Conservation (phyloP, 2,329 filamentous ascomycete species). For the Ustulina deusta region DNA sequence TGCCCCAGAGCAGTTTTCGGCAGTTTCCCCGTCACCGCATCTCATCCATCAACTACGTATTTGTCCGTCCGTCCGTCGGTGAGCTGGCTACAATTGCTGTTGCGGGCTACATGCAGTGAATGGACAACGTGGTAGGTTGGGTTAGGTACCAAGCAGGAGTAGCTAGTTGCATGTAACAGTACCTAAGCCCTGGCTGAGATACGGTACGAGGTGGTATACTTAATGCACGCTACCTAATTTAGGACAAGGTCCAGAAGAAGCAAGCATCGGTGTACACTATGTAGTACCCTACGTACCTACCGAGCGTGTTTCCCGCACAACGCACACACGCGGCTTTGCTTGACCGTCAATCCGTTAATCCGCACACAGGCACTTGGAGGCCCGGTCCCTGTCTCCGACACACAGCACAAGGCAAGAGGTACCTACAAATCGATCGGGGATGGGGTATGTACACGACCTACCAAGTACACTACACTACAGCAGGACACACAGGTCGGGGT, state of each 20-base stretch:
- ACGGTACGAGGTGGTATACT: slow-evolving; percentile 28
- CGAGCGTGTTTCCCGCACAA: slow-evolving; percentile 38
- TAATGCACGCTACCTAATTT: slow-evolving; percentile 30
- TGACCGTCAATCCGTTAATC: slow-evolving; percentile 38
- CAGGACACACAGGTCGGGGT: neutral
- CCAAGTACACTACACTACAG: too few species aligned
- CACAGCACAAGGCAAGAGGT: slow-evolving; percentile 15
- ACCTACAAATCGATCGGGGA: neutral
- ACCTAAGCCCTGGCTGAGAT: slow-evolving; percentile 32
- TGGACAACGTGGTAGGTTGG: slow-evolving; percentile 38
- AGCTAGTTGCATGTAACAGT: slow-evolving; percentile 40
- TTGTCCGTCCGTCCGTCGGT: slow-evolving; percentile 28
- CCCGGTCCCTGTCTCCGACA: slow-evolving; percentile 39
- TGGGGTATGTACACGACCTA: too few species aligned
- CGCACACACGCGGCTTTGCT: slow-evolving; percentile 39
- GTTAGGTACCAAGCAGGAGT: slow-evolving; percentile 39
- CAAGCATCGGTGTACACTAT: slow-evolving; percentile 31
- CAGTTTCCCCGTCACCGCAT: slow-evolving; percentile 28
- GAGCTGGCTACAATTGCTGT: slow-evolving; percentile 37
- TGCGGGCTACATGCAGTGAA: slow-evolving; percentile 34
- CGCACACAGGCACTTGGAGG: slow-evolving; percentile 31
- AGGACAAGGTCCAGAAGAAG: slow-evolving; percentile 34
- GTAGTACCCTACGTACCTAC: slow-evolving; percentile 22
- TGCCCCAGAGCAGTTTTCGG: neutral
- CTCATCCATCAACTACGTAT: neutral